phyloP scores from a whole-genome alignment of 768 basidiomycete genomes.

The Auriscalpium orientale region DNA sequence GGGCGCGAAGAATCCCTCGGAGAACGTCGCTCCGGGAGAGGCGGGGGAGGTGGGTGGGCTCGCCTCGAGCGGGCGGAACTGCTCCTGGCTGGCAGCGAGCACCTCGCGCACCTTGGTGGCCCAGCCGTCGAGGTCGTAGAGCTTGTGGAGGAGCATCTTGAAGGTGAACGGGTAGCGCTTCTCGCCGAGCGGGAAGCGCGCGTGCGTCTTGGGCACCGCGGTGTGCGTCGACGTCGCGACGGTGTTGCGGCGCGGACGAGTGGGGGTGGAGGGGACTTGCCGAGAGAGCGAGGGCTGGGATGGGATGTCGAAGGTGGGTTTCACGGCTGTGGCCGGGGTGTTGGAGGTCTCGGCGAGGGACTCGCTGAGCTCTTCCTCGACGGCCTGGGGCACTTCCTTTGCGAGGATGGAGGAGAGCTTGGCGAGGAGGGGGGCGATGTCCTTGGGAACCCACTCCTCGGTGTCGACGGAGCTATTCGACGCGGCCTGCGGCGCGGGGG shows the following conservation, averaged over 20 bases:
- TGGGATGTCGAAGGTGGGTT: neutral
- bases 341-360: conserved; percentile 3
- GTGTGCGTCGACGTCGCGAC: neutral
- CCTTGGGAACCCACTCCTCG: conserved; percentile 11
- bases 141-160: conserved; percentile 14
- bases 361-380: neutral
- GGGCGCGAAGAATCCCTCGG: conserved; percentile 1
- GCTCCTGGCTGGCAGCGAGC: conserved; percentile 13
- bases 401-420: conserved; percentile 9
- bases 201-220: neutral
- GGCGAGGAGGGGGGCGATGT: conserved; percentile 13
- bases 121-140: conserved; percentile 16
- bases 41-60: neutral
- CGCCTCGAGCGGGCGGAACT: conserved; percentile 8
- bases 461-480: too few species aligned
- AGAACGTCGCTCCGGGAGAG: conserved; percentile 3
- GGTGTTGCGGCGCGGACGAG: conserved; percentile 12
- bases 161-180: conserved; percentile 16
- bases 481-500: neutral
- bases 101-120: conserved; percentile 13
- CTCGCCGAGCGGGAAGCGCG: conserved; percentile 8
- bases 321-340: conserved; percentile 3
- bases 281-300: neutral
- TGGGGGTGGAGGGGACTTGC: neutral
- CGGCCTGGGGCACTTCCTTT: conserved; percentile 4